phyloP scores from a whole-genome alignment of 108 stramenopile genomes.

The Pelagomonas calceolata region DNA sequence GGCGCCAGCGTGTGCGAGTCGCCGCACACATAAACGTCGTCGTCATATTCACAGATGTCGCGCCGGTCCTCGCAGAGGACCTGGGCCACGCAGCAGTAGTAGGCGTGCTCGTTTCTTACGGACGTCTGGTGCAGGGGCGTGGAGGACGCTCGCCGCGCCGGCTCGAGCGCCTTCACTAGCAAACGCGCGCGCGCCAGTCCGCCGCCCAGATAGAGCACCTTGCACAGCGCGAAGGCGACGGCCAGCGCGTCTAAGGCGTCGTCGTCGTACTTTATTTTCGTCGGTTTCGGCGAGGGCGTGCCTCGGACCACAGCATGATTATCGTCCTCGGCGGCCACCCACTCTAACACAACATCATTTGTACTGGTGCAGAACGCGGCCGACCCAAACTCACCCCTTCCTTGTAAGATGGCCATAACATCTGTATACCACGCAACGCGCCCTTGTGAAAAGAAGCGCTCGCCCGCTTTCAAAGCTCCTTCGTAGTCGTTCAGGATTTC shows the following conservation, averaged over 20 bases:
- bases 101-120: conserved; percentile 36
- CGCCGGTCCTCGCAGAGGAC: neutral
- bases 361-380: neutral
- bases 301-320: neutral
- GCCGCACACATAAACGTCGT: conserved; percentile 25
- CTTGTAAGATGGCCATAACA: no score
- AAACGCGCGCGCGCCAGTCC: conserved; percentile 8
- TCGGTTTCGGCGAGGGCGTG: neutral
- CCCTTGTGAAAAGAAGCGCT: no score
- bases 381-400: neutral
- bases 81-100: conserved; percentile 18
- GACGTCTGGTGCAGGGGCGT: conserved; percentile 26
- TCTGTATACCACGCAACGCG: no score
- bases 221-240: conserved; percentile 19
- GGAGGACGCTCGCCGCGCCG: conserved; percentile 2
- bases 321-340: neutral
- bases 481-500: neutral
- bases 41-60: neutral
- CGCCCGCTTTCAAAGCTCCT: neutral
- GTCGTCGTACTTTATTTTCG: neutral
- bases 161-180: conserved; percentile 20
- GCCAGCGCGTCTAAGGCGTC: conserved; percentile 25
- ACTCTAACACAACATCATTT: neutral
- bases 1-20: conserved; percentile 25
- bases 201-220: conserved; percentile 24